Evolutionary conservation across 2,329 filamentous ascomycete genomes (phyloP).

Genomic region (Microascus cirrosus): DNA sequence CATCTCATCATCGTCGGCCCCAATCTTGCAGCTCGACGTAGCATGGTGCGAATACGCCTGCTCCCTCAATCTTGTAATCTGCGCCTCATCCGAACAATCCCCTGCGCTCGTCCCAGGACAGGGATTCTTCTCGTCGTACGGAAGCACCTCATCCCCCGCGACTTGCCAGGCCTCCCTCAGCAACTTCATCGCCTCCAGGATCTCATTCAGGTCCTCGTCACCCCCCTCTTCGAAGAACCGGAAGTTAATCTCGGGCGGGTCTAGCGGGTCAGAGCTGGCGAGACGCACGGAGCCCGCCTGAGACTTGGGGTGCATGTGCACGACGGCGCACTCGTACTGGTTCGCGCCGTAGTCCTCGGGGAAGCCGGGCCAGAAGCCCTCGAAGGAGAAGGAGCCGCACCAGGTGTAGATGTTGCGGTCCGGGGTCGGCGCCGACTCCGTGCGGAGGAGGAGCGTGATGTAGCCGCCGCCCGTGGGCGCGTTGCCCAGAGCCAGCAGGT

Average conservation of each 20-base stretch:
- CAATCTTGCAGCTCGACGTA: constrained; percentile 43
- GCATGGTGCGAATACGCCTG: constrained; percentile 33
- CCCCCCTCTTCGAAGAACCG: constrained; percentile 46
- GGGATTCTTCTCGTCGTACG: constrained; percentile 4
- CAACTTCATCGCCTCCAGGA: constrained; percentile 43
- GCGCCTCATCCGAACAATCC: neutral
- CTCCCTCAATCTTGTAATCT: neutral
- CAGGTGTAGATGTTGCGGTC: constrained; percentile 10
- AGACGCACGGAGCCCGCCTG: constrained; percentile 49
- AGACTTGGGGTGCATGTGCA: constrained; percentile 34
- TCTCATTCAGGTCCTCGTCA: constrained; percentile 36
- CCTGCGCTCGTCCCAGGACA: neutral
- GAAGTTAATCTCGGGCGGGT: constrained; percentile 51
- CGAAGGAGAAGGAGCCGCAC: constrained; percentile 10
- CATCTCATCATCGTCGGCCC: constrained; percentile 36
- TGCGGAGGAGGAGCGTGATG: constrained; percentile 5
- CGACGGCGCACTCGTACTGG: constrained; percentile 31
- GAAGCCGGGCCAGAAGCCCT: constrained; percentile 11
- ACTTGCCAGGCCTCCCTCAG: constrained; percentile 19
- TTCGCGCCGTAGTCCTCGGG: neutral
- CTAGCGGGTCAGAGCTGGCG: constrained; percentile 48
- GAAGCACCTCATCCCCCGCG: neutral
- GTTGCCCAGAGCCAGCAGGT: constrained; percentile 15
- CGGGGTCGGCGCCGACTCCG: constrained; percentile 2
- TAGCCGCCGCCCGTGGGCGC: neutral